phyloP scores from a whole-genome alignment of 768 basidiomycete species.

The Porpolomopsis calyptriformis region DNA sequence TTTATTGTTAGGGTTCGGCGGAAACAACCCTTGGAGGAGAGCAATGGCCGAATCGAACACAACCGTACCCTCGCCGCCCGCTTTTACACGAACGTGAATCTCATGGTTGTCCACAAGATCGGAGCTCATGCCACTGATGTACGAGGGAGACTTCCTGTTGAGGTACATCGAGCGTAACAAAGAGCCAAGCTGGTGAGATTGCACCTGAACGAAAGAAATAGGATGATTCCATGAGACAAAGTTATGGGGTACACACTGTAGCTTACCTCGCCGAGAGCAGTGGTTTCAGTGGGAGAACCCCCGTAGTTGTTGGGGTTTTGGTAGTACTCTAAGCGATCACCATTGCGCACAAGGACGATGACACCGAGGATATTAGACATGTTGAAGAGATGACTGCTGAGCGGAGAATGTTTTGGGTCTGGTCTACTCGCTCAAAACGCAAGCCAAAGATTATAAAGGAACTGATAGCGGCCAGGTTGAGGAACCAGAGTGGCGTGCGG shows the following conservation, averaged over 20 bases:
- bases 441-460: not conserved
- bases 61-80: conserved; percentile 74
- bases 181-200: conserved; percentile 56
- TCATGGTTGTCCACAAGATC: conserved; percentile 67
- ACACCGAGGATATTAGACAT: conserved; percentile 65
- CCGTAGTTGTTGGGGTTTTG: conserved; percentile 65
- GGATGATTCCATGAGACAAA: not conserved
- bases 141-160: conserved; percentile 52
- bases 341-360: conserved; percentile 69
- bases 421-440: too few relatives aligned
- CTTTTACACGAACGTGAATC: conserved; percentile 70
- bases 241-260: not conserved
- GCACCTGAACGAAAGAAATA: conserved; percentile 32
- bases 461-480: not conserved
- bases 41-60: conserved; percentile 83
- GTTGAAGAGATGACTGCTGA: conserved; percentile 3
- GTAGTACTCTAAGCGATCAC: conserved; percentile 58
- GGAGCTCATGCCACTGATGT: conserved; percentile 51
- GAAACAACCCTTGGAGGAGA: conserved; percentile 77
- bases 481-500: not conserved
- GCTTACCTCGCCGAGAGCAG: conserved; percentile 64
- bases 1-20: conserved; percentile 63
- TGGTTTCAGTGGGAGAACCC: conserved; percentile 53
- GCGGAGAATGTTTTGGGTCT: not conserved
- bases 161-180: conserved; percentile 59